Evolutionary conservation across 805 yeast species (phyloP).

Genomic region (Candida ulmi): DNA sequence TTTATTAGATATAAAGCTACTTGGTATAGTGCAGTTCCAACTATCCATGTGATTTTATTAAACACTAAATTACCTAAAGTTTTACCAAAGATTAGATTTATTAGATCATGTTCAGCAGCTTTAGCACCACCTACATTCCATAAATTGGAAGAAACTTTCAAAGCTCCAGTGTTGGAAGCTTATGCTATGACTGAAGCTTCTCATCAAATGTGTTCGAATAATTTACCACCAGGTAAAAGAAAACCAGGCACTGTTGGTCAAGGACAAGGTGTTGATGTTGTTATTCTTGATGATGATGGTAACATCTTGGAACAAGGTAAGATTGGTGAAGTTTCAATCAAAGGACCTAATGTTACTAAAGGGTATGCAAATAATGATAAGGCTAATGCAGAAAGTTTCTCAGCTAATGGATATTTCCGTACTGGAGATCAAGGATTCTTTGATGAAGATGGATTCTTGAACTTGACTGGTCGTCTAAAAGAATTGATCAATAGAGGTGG

Average conservation of each 20-base stretch:
- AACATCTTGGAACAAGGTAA: conserved; percentile 41
- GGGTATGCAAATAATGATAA: conserved; percentile 69
- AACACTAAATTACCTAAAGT: conserved; percentile 44
- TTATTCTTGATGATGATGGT: conserved; percentile 46
- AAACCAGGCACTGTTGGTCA: conserved; percentile 71
- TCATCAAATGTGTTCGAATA: conserved; percentile 75
- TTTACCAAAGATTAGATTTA: conserved; percentile 54
- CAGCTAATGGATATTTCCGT: conserved; percentile 57
- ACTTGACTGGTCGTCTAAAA: conserved; percentile 65
- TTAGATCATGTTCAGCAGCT: conserved; percentile 68
- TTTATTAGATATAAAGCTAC: conserved; percentile 44
- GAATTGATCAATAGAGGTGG: conserved; percentile 76
- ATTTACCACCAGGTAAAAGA: conserved; percentile 57
- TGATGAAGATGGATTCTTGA: conserved; percentile 53
- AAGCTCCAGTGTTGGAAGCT: conserved; percentile 70
- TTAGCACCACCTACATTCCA: conserved; percentile 61
- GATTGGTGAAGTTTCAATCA: conserved; percentile 65
- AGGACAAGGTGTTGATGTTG: conserved; percentile 64
- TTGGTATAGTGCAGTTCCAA: conserved; percentile 78
- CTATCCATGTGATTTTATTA: conserved; percentile 63
- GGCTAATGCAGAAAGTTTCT: conserved; percentile 64
- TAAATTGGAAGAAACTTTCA: conserved; percentile 48
- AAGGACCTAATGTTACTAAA: conserved; percentile 62
- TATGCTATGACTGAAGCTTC: conserved; percentile 80
- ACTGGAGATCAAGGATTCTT: conserved; percentile 75